Base-by-base conservation (phyloP, 495 filamentous ascomycete genomes). In the Talaromyces wortmannii region DNA sequence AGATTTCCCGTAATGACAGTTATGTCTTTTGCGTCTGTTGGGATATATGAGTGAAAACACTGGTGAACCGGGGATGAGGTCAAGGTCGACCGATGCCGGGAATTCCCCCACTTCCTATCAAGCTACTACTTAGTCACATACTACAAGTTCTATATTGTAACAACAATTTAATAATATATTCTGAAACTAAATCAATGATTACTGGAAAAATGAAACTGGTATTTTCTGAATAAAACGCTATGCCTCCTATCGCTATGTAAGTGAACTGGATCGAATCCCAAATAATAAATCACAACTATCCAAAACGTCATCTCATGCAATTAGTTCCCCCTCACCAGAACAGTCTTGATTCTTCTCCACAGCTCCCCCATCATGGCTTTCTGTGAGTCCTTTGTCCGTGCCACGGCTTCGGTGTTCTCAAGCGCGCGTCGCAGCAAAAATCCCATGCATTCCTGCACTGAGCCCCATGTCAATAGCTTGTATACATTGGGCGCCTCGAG, bases 381-480 rank as follows among this genome's bases (percentile, higher is more conserved):
- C 62, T 85, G 78, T 10, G 88, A 90, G 49, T 87, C 84, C 65
- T 73, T 81, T 29, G 90, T 95, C 55, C 92, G 75, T 48, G 81
- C 75, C 49, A 92, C 87, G 15, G 94, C 90, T 65, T 96, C 92
- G 61, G 82, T 85, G 69, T 98, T 98, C 79, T 98, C 92, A 48
- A 94, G 76, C 32, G 92, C 92, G 44, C 92, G 75, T 44, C 92
- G 74, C 12, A 95, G 71, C 32, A 98, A 67, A 67, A 95, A 98
- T 60, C 92, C 92, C 84, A 97, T 85, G 71, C 92, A 98, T 72
- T 98, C 91, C 44, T 85, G 82, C 30, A 90, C 91, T 2, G 85
- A 87, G 6, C 92, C 92, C 92, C 92, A 98, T 31, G 91, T 88
- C 55, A 91, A 72, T 58, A 95, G 92, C 73, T 98, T 98, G 71